These are phyloP conservation scores for Neoboletus brunneissimus DNA, from an alignment of 768 basidiomycete species.

Conservation along the genomic window DNA sequence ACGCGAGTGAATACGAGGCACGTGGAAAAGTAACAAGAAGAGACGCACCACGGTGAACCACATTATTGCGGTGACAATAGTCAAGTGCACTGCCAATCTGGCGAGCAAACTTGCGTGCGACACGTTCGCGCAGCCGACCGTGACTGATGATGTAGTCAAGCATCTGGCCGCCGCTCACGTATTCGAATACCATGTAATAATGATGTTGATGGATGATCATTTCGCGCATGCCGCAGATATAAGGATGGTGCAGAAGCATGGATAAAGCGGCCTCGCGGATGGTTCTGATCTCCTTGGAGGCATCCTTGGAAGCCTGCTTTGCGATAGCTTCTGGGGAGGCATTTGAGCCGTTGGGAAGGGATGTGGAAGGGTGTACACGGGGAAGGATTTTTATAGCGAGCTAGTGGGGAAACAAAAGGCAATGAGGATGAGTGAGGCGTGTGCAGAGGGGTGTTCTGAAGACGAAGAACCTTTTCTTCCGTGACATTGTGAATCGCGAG, in stretches of 20 bases:
- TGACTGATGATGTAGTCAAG: constrained; percentile 99
- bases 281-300: constrained; percentile 94
- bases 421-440: constrained; percentile 10
- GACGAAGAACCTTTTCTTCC: constrained; percentile 79
- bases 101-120: constrained; percentile 94
- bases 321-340: constrained; percentile 57
- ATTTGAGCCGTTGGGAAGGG: constrained; percentile 46
- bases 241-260: constrained; percentile 95
- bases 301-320: constrained; percentile 85
- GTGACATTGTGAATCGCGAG: constrained; percentile 85
- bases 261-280: constrained; percentile 94
- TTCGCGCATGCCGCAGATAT: constrained; percentile 99
- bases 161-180: constrained; percentile 99
- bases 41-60: constrained; percentile 83
- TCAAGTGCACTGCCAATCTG: constrained; percentile 96
- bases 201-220: constrained; percentile 98
- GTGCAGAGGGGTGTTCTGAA: neutral
- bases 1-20: constrained; percentile 2
- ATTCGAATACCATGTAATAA: constrained; percentile 99
- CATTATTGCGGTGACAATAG: constrained; percentile 96
- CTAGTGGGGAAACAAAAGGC: constrained; percentile 38
- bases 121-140: constrained; percentile 89
- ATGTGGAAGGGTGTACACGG: constrained; percentile 62
- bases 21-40: constrained; percentile 3
- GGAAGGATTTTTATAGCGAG: constrained; percentile 99